These are phyloP conservation scores for Hemisphaericaspora xylanilytica DNA, from an alignment of 1,139 yeast genomes.

Conservation along the genomic window DNA sequence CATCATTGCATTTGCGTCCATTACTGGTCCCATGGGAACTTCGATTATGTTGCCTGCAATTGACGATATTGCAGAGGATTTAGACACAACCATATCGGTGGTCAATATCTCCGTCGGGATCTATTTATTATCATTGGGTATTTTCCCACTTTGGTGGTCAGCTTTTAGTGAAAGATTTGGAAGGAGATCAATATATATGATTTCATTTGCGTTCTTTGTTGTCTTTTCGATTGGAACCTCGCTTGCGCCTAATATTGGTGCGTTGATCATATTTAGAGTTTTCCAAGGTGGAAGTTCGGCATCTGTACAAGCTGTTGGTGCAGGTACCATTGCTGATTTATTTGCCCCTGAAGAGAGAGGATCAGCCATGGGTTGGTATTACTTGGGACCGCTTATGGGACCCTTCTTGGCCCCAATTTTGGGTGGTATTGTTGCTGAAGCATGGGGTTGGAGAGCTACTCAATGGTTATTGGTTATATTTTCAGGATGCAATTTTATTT, in stretches of 20 bases:
- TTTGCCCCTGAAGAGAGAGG: slow-evolving; percentile 71
- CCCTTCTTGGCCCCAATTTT: slow-evolving; percentile 79
- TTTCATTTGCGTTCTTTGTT: slow-evolving; percentile 61
- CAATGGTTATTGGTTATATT: slow-evolving; percentile 80
- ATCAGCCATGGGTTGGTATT: slow-evolving; percentile 74
- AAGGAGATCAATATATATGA: slow-evolving; percentile 66
- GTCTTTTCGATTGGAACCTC: slow-evolving; percentile 76
- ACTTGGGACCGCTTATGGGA: slow-evolving; percentile 78
- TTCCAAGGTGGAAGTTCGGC: slow-evolving; percentile 81
- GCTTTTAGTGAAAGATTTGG: slow-evolving; percentile 74
- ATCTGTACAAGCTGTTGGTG: slow-evolving; percentile 86
- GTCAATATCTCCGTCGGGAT: slow-evolving; percentile 82
- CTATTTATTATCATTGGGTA: slow-evolving; percentile 68
- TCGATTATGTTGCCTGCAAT: slow-evolving; percentile 81
- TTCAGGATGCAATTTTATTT: slow-evolving; percentile 51
- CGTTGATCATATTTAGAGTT: slow-evolving; percentile 66
- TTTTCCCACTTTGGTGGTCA: slow-evolving; percentile 91
- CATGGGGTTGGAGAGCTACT: slow-evolving; percentile 88
- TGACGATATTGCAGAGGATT: slow-evolving; percentile 51
- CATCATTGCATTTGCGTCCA: slow-evolving; percentile 69
- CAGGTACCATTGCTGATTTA: slow-evolving; percentile 81
- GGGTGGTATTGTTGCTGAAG: slow-evolving; percentile 71
- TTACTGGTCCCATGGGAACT: slow-evolving; percentile 92
- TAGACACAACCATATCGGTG: slow-evolving; percentile 55
- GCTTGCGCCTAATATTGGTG: slow-evolving; percentile 56